phyloP scores from a whole-genome alignment of 352 stramenopile genomes.

The Nothophytophthora sp. region DNA sequence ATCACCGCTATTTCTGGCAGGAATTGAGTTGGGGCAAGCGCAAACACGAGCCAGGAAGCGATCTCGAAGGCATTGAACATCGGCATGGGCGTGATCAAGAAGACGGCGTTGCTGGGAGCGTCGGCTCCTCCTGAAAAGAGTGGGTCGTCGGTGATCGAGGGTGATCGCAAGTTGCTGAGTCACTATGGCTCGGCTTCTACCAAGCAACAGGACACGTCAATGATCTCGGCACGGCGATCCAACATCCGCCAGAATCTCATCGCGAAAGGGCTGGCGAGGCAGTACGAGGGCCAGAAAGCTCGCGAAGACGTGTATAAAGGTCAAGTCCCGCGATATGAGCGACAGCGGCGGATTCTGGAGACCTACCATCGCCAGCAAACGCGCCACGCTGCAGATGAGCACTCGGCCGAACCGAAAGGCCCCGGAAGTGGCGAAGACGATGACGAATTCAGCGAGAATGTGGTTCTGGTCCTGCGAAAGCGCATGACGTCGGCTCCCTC shows the following conservation, averaged over 20 bases:
- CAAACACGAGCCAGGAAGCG: no score
- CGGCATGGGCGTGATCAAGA: constrained; percentile 24
- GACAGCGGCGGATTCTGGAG: constrained; percentile 29
- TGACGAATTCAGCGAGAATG: constrained; percentile 14
- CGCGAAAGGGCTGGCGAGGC: constrained; percentile 27
- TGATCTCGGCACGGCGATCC: constrained; percentile 6
- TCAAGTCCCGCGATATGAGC: constrained; percentile 22
- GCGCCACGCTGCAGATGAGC: not conserved
- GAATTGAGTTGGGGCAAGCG: no score
- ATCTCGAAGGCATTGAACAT: no score
- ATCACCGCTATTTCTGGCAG: no score
- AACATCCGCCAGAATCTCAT: constrained; percentile 30
- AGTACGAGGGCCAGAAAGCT: constrained; percentile 34
- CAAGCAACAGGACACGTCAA: not conserved
- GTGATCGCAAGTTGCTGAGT: constrained; percentile 23
- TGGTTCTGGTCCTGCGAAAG: constrained; percentile 15
- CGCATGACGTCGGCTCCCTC: constrained; percentile 11
- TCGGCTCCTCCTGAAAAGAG: constrained; percentile 12
- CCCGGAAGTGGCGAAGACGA: constrained; percentile 11
- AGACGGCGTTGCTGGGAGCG: constrained; percentile 14
- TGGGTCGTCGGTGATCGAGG: constrained; percentile 17
- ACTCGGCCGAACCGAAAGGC: not conserved
- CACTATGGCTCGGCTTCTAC: constrained; percentile 10
- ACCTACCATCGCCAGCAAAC: constrained; percentile 22
- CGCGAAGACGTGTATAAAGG: constrained; percentile 24